These are phyloP conservation scores for Pythium rhizo-oryzae DNA, from an alignment of 352 stramenopile genomes.

Conservation along the genomic window DNA sequence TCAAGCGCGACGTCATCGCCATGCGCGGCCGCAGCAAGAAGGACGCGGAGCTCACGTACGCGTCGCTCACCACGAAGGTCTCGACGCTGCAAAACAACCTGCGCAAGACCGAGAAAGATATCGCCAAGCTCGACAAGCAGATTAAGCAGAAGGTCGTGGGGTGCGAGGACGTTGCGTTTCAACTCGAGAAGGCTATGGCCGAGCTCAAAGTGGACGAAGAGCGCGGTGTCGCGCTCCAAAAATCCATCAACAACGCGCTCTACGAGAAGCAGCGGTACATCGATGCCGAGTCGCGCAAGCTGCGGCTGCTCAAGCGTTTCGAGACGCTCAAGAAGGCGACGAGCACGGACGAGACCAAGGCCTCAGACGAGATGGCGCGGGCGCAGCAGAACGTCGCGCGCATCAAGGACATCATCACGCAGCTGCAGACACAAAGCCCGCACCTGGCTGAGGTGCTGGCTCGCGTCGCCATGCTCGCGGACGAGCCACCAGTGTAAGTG, in stretches of 20 bases:
- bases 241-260: slow-evolving; percentile 81
- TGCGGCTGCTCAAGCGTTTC: slow-evolving; percentile 73
- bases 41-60: slow-evolving; percentile 82
- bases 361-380: slow-evolving; percentile 55
- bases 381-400: slow-evolving; percentile 44
- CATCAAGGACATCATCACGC: slow-evolving; percentile 61
- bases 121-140: slow-evolving; percentile 58
- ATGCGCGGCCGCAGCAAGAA: slow-evolving; percentile 86
- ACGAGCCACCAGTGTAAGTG: slow-evolving; percentile 53
- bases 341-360: slow-evolving; percentile 50
- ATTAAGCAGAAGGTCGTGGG: slow-evolving; percentile 63
- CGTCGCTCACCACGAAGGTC: slow-evolving; percentile 85
- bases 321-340: slow-evolving; percentile 51
- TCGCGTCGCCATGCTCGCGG: slow-evolving; percentile 76
- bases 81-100: slow-evolving; percentile 75
- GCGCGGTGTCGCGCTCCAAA: slow-evolving; percentile 63
- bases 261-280: slow-evolving; percentile 93
- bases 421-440: slow-evolving; percentile 66
- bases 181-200: slow-evolving; percentile 73
- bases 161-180: slow-evolving; percentile 69
- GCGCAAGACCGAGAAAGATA: slow-evolving; percentile 72
- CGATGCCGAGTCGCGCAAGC: slow-evolving; percentile 68
- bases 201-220: slow-evolving; percentile 86
- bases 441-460: slow-evolving; percentile 85
- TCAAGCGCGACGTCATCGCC: slow-evolving; percentile 93